phyloP scores from a whole-genome alignment of 257 asterid genomes.

The Plantago ovata region DNA sequence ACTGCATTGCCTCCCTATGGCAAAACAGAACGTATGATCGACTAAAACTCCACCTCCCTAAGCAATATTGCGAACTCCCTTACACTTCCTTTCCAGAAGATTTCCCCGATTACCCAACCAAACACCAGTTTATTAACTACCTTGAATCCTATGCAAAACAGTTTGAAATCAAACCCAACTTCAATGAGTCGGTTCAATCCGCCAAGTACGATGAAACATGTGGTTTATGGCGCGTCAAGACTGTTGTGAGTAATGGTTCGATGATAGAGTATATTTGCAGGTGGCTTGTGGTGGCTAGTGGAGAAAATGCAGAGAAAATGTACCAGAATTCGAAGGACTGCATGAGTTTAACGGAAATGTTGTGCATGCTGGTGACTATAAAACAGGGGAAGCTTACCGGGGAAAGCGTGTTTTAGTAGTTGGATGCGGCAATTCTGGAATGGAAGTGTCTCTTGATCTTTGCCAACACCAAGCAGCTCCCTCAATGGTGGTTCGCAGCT shows the following conservation, averaged over 20 bases:
- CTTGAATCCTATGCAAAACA: constrained; percentile 53
- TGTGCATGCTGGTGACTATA: constrained; percentile 82
- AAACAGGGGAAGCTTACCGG: constrained; percentile 53
- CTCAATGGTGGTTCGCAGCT: constrained; percentile 73
- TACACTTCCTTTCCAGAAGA: constrained; percentile 59
- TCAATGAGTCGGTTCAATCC: constrained; percentile 52
- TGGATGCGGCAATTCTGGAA: constrained; percentile 94
- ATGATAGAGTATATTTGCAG: constrained; percentile 59
- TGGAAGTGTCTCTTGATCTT: constrained; percentile 93
- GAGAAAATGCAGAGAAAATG: constrained; percentile 85
- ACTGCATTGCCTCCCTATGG: constrained; percentile 97
- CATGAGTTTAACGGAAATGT: constrained; percentile 49
- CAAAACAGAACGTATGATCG: constrained; percentile 77
- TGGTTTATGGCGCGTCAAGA: constrained; percentile 73
- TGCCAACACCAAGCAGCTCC: constrained; percentile 65
- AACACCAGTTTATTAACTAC: constrained; percentile 68
- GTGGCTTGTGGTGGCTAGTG: constrained; percentile 91
- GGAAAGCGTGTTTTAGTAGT: constrained; percentile 72
- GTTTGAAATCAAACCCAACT: constrained; percentile 62
- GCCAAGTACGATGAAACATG: constrained; percentile 66
- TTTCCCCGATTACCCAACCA: constrained; percentile 73
- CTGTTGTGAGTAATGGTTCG: constrained; percentile 18
- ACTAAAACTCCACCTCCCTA: constrained; percentile 84
- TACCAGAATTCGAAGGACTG: constrained; percentile 66
- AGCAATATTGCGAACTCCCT: constrained; percentile 73